phyloP scores from a whole-genome alignment of 148 eudicot genomes.

The Rhododendron griersonianum region DNA sequence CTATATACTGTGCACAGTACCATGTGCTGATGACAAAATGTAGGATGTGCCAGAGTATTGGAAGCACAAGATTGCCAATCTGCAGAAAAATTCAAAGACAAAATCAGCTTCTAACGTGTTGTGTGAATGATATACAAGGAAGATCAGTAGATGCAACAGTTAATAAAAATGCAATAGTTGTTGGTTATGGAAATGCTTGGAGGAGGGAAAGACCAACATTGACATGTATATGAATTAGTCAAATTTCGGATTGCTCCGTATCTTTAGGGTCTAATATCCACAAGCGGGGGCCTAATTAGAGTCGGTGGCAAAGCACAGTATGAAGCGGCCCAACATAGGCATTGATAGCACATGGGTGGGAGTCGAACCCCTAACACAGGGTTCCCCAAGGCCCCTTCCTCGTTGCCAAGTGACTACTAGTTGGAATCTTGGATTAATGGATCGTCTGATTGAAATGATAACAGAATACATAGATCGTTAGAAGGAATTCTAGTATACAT shows the following conservation, averaged over 20 bases:
- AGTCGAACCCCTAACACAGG: background rate
- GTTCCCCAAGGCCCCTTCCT: background rate
- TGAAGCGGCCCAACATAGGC: background rate
- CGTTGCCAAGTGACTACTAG: background rate
- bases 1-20: slow-evolving; percentile 26
- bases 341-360: background rate
- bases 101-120: slow-evolving; percentile 1
- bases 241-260: background rate
- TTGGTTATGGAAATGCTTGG: background rate
- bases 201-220: background rate
- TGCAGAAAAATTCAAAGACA: slow-evolving; percentile 28
- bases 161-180: background rate
- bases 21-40: slow-evolving; percentile 57
- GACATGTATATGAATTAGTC: background rate
- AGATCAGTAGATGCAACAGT: background rate
- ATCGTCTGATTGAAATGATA: no score
- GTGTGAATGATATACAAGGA: background rate
- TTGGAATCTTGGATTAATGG: no score
- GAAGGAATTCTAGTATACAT: no score
- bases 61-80: slow-evolving; percentile 37
- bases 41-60: slow-evolving; percentile 47
- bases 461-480: no score
- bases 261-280: background rate
- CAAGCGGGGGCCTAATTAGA: background rate
- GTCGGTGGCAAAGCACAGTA: background rate